Base-by-base conservation (phyloP, 768 basidiomycete species). In the Tylopilus balloui region DNA sequence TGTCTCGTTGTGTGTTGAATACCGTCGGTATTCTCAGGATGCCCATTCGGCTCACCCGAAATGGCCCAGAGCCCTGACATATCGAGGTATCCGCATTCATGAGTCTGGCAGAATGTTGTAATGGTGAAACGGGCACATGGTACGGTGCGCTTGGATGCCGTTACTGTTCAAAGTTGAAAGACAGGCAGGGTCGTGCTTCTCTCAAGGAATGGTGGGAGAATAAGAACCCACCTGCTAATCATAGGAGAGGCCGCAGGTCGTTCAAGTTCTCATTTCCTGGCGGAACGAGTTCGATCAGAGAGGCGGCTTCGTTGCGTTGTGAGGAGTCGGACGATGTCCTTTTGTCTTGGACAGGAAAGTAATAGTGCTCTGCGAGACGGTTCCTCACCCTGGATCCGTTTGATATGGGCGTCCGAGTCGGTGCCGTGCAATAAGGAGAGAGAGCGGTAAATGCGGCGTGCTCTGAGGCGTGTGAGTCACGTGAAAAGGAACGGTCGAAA, bases 361-460 rank as follows among this genome's bases (percentile, higher is more conserved):
- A n/a, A n/a, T n/a, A n/a, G n/a, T n/a, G n/a, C n/a, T 27, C 9
- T 6, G 27, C 11, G 27, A 27, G 27, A 27, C 27, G 29, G n/a
- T n/a, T n/a, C n/a, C n/a, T n/a, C n/a, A n/a, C n/a, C n/a, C n/a
- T n/a, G n/a, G 14, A 29, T 4, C 2, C 11, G 29, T 29, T 12
- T 12, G 10, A 29, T 29, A 29, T 29, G 29, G 29, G 29, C 29
- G 29, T 29, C 29, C 29, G 27, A 9, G 27, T 6, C 6, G 4
- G 9, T 15, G 31, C 14, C 31, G 31, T 27, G 24, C 24, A 3
- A 31, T 15, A 40, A 23, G 36, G 44, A n/a, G n/a, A n/a, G n/a
- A n/a, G n/a, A n/a, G n/a, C n/a, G n/a, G 52, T 7, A 36, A 6
- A 48, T 55, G 39, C 34, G 45, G 57, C 37, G 21, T 47, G 38